A percentile compares a stretch with the other conserved stretches of the same genome.
phyloP scores from a whole-genome alignment of 805 yeast species.

The Pichia sporocuriosa region DNA sequence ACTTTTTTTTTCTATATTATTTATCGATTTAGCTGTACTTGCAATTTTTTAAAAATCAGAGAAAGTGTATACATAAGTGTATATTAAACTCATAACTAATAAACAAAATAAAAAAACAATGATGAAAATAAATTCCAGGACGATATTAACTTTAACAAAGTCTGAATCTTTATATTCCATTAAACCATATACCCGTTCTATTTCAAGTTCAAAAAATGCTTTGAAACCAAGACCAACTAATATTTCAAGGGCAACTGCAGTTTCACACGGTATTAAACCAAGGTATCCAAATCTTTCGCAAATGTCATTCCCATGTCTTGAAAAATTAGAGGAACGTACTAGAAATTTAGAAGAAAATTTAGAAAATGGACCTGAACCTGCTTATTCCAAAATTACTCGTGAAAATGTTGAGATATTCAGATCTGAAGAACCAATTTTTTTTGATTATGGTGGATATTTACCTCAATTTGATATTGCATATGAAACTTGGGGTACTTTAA shows the following conservation, averaged over 20 bases:
- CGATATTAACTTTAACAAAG: not conserved
- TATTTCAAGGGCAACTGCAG: slow-evolving; percentile 6
- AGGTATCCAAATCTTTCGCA: slow-evolving; percentile 31
- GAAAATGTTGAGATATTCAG: slow-evolving; percentile 59
- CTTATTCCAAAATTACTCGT: slow-evolving; percentile 58
- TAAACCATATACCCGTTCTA: not conserved
- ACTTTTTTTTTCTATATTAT: too few species aligned
- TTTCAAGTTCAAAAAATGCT: slow-evolving; percentile 2
- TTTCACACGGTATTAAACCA: not conserved
- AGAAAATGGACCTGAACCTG: slow-evolving; percentile 80
- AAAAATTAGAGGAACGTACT: slow-evolving; percentile 55
- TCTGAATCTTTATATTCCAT: not conserved
- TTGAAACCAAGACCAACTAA: slow-evolving; percentile 11
- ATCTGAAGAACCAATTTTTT: slow-evolving; percentile 51
- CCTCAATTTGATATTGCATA: slow-evolving; percentile 79
- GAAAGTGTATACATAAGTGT: too few species aligned
- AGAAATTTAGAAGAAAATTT: slow-evolving; percentile 28
- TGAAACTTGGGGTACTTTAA: slow-evolving; percentile 84
- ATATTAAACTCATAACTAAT: too few species aligned
- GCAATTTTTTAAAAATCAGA: too few species aligned
- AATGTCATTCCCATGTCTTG: slow-evolving; percentile 79
- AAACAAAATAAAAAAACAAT: not conserved
- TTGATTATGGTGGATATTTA: slow-evolving; percentile 77
- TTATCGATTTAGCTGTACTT: too few species aligned
- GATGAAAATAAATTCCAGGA: not conserved